phyloP scores from a whole-genome alignment of 495 filamentous ascomycete genomes.

The Penicillium verhagenii region DNA sequence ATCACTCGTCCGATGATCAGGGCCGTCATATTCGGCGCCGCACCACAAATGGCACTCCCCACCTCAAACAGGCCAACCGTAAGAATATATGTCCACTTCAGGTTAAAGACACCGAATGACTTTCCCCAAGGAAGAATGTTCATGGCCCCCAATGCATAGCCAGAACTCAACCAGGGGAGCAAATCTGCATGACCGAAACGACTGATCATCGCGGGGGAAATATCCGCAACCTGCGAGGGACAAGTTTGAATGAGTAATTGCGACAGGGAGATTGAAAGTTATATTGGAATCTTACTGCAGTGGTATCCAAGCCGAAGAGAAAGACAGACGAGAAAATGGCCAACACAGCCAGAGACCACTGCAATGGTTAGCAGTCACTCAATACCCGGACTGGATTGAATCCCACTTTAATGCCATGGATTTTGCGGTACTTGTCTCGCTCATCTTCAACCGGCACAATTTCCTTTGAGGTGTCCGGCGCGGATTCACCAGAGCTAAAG shows the following conservation, averaged over 20 bases:
- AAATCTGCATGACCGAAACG: background rate
- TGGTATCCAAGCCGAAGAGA: slow-evolving; percentile 24
- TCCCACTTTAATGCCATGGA: background rate
- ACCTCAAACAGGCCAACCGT: background rate
- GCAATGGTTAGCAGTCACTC: background rate
- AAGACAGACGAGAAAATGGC: background rate
- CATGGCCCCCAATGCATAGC: slow-evolving; percentile 17
- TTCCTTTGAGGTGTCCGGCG: background rate
- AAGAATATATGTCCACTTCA: background rate
- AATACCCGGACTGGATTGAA: background rate
- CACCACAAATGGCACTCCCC: slow-evolving; percentile 1
- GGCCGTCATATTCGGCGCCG: slow-evolving; percentile 1
- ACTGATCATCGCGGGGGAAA: background rate
- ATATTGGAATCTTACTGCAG: slow-evolving; percentile 5
- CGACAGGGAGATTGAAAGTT: background rate
- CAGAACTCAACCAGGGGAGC: slow-evolving; percentile 13
- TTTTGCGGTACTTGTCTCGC: background rate
- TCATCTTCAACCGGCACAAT: background rate
- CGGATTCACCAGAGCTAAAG: background rate
- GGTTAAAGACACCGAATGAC: background rate
- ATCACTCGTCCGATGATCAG: slow-evolving; percentile 3
- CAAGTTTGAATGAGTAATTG: slow-evolving; percentile 17
- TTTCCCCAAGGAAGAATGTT: slow-evolving; percentile 22
- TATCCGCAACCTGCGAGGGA: slow-evolving; percentile 14
- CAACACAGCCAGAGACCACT: background rate